Percentiles rank a stretch among this genome's conserved stretches.
phyloP scores from a whole-genome alignment of 2,329 filamentous ascomycete species.

The Aspergillus alliaceus region DNA sequence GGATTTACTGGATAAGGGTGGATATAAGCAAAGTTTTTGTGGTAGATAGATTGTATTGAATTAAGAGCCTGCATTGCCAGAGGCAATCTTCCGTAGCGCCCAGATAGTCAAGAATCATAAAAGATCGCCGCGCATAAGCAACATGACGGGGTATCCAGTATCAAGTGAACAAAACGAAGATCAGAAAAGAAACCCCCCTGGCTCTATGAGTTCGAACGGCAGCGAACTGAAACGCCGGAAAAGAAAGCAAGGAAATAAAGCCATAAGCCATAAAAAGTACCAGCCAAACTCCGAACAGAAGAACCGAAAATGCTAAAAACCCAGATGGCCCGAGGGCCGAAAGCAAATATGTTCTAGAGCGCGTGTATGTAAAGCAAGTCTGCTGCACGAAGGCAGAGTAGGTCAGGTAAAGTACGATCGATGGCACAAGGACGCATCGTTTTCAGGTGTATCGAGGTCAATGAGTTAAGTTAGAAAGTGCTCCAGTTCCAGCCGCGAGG shows the following conservation, averaged over 20 bases:
- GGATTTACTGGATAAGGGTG: no score
- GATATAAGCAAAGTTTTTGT: no score
- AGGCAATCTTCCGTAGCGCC: slow-evolving; percentile 8
- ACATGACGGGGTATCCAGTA: slow-evolving; percentile 38
- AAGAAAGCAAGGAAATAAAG: slow-evolving; percentile 11
- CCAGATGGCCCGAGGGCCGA: slow-evolving; percentile 5
- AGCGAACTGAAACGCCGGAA: slow-evolving; percentile 7
- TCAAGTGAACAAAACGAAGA: slow-evolving; percentile 19
- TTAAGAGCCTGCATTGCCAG: slow-evolving; percentile 13
- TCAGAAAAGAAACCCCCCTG: slow-evolving; percentile 15
- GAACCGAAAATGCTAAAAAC: slow-evolving; percentile 8
- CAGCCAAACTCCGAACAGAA: background rate
- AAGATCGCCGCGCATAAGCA: slow-evolving; percentile 26
- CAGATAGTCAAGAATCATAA: slow-evolving; percentile 7
- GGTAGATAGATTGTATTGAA: background rate
- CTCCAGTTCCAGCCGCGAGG: slow-evolving; percentile 63
- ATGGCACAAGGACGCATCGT: background rate
- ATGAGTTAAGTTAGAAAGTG: slow-evolving; percentile 50
- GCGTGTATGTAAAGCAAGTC: slow-evolving; percentile 4
- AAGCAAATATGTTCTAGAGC: slow-evolving; percentile 18
- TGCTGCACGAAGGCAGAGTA: background rate
- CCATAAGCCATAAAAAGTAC: background rate
- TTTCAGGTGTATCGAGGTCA: background rate
- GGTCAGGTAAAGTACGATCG: background rate
- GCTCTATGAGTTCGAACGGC: slow-evolving; percentile 16